phyloP scores from a whole-genome alignment of 106 monocot species.

The Dendrobium chrysotoxum region DNA sequence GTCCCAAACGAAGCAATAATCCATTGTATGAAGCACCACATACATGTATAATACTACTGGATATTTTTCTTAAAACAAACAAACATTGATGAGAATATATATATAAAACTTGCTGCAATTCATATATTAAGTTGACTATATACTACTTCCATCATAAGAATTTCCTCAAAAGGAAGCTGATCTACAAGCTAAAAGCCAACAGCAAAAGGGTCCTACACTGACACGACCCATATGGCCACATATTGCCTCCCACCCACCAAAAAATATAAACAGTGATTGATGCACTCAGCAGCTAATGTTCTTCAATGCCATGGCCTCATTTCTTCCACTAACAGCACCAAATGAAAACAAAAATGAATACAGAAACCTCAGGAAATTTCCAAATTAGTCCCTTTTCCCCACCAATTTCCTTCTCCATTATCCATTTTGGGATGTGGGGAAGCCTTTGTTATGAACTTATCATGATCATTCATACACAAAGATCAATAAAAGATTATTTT shows the following conservation, averaged over 20 bases:
- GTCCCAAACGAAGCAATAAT: too few relatives aligned
- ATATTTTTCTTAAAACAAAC: too few relatives aligned
- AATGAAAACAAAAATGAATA: neutral
- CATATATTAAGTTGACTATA: neutral
- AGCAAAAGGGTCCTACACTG: neutral
- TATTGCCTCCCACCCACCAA: neutral
- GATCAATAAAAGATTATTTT: neutral
- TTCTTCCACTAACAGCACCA: neutral
- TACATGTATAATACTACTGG: too few relatives aligned
- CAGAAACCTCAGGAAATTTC: neutral
- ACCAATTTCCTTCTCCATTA: neutral
- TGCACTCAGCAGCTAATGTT: neutral
- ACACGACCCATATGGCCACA: neutral
- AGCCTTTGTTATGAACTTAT: too few relatives aligned
- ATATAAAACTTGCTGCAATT: too few relatives aligned
- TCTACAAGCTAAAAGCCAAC: neutral
- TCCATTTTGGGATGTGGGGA: neutral
- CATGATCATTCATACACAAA: too few relatives aligned
- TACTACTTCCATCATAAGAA: neutral
- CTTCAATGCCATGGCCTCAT: neutral
- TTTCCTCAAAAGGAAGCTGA: neutral
- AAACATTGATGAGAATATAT: too few relatives aligned
- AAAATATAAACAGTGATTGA: neutral
- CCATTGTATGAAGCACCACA: too few relatives aligned
- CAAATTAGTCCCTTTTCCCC: neutral